Evolutionary conservation across 192 early-diverging fungal genomes (phyloP).

Genomic region (Umbelopsis vinacea): DNA sequence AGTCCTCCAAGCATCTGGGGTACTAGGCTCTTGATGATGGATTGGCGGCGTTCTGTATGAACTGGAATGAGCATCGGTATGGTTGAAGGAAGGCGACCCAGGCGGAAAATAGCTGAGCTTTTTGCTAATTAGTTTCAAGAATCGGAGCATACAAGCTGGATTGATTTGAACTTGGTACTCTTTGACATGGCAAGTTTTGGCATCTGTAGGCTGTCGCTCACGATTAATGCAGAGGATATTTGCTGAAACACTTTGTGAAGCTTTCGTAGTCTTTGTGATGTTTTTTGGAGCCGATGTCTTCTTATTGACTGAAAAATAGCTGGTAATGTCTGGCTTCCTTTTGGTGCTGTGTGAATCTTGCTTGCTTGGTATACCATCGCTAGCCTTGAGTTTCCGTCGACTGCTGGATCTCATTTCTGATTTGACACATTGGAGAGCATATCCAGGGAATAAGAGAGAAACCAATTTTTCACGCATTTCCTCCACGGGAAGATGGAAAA

Average conservation of each 20-base stretch:
- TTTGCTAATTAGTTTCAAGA: neutral
- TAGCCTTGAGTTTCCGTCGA: neutral
- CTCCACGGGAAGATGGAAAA: neutral
- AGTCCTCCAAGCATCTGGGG: neutral
- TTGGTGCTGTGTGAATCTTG: neutral
- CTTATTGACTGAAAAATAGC: neutral
- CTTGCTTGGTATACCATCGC: neutral
- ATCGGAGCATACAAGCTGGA: neutral
- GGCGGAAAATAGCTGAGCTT: neutral
- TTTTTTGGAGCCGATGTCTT: neutral
- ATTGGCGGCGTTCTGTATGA: too few relatives aligned
- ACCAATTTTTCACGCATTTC: neutral
- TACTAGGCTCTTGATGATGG: neutral
- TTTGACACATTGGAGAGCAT: conserved; percentile 12
- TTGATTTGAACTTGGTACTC: conserved; percentile 19
- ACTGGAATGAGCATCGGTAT: too few relatives aligned
- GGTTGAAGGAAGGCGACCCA: neutral
- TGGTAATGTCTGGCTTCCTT: neutral
- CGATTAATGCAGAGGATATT: conserved; percentile 10
- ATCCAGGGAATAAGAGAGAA: conserved; percentile 6
- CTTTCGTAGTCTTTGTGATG: neutral
- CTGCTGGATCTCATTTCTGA: neutral
- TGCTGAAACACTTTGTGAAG: neutral
- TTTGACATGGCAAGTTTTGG: conserved; percentile 9
- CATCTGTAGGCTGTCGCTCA: neutral